Percentiles rank a stretch among this genome's conserved stretches.
These are phyloP conservation scores for Ammopiptanthus mongolicus DNA, from an alignment of 306 rosid genomes.

Conservation along the genomic window DNA sequence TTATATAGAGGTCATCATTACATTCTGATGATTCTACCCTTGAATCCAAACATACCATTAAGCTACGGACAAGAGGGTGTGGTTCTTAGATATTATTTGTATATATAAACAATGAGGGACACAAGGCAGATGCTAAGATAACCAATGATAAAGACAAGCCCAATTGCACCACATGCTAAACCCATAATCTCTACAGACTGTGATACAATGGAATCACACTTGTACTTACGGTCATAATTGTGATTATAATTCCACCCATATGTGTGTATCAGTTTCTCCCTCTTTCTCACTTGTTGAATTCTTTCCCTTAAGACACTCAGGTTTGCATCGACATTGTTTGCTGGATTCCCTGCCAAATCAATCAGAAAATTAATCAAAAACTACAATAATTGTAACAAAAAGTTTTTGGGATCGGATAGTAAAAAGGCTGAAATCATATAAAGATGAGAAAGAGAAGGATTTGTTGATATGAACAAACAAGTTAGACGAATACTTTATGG, in stretches of 20 bases:
- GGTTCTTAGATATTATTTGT: not conserved
- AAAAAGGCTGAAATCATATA: not conserved
- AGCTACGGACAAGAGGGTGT: not conserved
- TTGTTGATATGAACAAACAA: not conserved
- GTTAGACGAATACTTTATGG: not conserved
- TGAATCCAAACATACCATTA: not conserved
- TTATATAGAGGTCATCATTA: not conserved
- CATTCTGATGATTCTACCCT: not conserved
- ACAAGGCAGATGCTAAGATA: slow-evolving; percentile 36
- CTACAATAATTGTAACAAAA: not conserved
- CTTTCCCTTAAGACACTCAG: slow-evolving; percentile 37
- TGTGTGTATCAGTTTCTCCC: slow-evolving; percentile 16
- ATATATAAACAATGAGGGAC: slow-evolving; percentile 23
- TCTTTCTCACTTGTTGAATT: slow-evolving; percentile 31
- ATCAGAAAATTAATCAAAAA: not conserved
- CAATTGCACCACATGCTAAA: slow-evolving; percentile 37
- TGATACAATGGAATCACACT: slow-evolving; percentile 15
- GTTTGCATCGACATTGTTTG: slow-evolving; percentile 49
- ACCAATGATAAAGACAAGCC: slow-evolving; percentile 45
- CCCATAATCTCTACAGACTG: slow-evolving; percentile 31
- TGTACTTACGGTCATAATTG: not conserved
- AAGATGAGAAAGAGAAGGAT: not conserved
- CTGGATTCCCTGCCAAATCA: slow-evolving; percentile 32
- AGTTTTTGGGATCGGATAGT: not conserved
- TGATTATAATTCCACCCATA: slow-evolving; percentile 36